Evolutionary conservation across 176 grass and related monocot genomes (phyloP).

Genomic region (Luzula sylvatica): DNA sequence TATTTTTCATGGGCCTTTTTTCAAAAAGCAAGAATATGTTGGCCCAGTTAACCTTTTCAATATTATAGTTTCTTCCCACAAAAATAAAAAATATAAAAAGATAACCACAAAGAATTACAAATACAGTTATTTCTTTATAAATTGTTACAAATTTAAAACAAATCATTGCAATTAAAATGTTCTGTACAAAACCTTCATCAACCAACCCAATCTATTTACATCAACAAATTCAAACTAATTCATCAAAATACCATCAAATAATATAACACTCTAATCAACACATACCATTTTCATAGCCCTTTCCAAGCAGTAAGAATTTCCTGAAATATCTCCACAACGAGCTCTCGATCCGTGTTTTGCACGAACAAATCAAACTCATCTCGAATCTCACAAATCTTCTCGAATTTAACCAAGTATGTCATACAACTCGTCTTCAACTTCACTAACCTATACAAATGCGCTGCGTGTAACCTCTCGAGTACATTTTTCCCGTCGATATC

Average conservation of each 20-base stretch:
- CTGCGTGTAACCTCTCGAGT: conserved; percentile 63
- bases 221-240: conserved; percentile 14
- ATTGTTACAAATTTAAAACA: too few species aligned
- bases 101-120: too few species aligned
- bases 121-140: too few species aligned
- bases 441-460: conserved; percentile 42
- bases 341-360: conserved; percentile 63
- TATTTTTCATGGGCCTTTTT: too few species aligned
- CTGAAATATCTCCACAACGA: conserved; percentile 75
- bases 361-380: conserved; percentile 67
- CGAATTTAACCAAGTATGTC: conserved; percentile 79
- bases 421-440: conserved; percentile 70
- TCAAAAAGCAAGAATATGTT: too few species aligned
- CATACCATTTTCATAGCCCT: conserved; percentile 27
- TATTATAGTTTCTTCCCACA: too few species aligned
- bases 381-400: conserved; percentile 83
- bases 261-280: neutral
- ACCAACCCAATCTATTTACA: conserved; percentile 22
- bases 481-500: conserved; percentile 70
- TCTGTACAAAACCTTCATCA: conserved; percentile 25
- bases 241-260: neutral
- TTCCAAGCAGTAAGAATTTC: conserved; percentile 75
- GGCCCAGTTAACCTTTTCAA: too few species aligned
- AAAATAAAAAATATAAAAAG: too few species aligned
- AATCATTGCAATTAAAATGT: too few species aligned